phyloP scores from a whole-genome alignment of 768 basidiomycete species.

The Russula sp. region DNA sequence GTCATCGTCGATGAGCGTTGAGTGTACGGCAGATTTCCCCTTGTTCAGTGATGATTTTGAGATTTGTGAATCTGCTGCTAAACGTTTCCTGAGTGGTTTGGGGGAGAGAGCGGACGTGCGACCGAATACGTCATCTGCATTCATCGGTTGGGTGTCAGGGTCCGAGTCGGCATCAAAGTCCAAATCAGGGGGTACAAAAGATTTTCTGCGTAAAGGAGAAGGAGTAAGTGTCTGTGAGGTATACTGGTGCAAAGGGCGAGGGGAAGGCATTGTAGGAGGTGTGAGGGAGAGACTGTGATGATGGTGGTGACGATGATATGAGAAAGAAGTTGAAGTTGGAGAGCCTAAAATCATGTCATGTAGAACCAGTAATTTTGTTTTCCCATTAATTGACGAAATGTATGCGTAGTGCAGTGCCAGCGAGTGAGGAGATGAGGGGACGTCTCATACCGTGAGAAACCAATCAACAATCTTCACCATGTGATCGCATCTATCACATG shows the following conservation, averaged over 20 bases:
- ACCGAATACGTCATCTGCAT: slow-evolving; percentile 20
- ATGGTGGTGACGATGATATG: not conserved
- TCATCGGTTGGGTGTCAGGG: slow-evolving; percentile 6
- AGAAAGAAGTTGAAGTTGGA: not conserved
- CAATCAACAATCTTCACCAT: slow-evolving; percentile 18
- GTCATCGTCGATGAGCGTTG: slow-evolving; percentile 18
- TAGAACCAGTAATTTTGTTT: not conserved
- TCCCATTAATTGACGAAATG: not conserved
- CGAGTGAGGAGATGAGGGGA: not conserved
- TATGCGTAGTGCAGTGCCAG: not conserved
- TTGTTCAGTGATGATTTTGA: not conserved
- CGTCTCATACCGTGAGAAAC: slow-evolving; percentile 14
- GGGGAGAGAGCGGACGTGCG: slow-evolving; percentile 7
- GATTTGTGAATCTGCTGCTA: not conserved
- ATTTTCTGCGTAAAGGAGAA: slow-evolving; percentile 23
- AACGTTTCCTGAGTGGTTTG: not conserved
- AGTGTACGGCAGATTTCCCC: not conserved
- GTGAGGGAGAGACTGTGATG: not conserved
- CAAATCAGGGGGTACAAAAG: slow-evolving; percentile 13
- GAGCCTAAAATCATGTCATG: slow-evolving; percentile 8
- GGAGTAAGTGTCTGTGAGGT: slow-evolving; percentile 20
- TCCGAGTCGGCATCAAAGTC: slow-evolving; percentile 17
- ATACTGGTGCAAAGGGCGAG: slow-evolving; percentile 8
- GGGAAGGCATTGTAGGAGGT: slow-evolving; percentile 8
- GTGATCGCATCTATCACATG: slow-evolving; percentile 21